Evolutionary conservation across 306 rosid genomes (phyloP).

Genomic region (Rosa multiflora): DNA sequence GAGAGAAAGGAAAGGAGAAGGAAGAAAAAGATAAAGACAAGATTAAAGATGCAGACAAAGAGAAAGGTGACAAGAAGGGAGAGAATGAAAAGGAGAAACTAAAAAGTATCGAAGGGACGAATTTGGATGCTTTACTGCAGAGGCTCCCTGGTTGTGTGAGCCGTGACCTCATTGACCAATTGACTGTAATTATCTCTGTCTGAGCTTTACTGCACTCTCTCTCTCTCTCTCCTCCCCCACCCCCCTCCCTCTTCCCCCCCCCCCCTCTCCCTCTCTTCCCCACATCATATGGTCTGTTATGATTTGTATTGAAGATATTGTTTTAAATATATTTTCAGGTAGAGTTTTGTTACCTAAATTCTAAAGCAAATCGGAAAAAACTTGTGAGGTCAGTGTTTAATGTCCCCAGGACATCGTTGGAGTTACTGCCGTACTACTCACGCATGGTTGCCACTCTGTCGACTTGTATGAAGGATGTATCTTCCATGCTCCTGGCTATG

Average conservation of each 20-base stretch:
- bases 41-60: constrained; percentile 72
- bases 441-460: constrained; percentile 97
- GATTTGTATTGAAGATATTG: constrained; percentile 19
- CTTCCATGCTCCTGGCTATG: constrained; percentile 80
- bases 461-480: constrained; percentile 96
- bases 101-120: constrained; percentile 86
- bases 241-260: not conserved
- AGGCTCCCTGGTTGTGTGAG: constrained; percentile 98
- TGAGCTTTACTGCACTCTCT: constrained; percentile 19
- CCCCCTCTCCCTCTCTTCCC: not conserved
- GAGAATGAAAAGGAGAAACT: constrained; percentile 91
- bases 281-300: not conserved
- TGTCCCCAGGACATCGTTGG: constrained; percentile 98
- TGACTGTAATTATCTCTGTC: constrained; percentile 64
- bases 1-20: constrained; percentile 66
- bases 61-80: constrained; percentile 74
- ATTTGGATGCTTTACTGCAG: constrained; percentile 92
- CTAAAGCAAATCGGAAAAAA: constrained; percentile 87
- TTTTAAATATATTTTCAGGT: constrained; percentile 53
- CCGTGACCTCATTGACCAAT: constrained; percentile 98
- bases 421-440: constrained; percentile 85
- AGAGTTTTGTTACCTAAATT: constrained; percentile 94
- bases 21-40: constrained; percentile 82
- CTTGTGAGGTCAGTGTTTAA: constrained; percentile 92
- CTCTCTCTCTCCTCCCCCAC: not conserved